These are phyloP conservation scores for Ustilago shanxiensis DNA, from an alignment of 1,284 basidiomycete genomes.

Conservation along the genomic window DNA sequence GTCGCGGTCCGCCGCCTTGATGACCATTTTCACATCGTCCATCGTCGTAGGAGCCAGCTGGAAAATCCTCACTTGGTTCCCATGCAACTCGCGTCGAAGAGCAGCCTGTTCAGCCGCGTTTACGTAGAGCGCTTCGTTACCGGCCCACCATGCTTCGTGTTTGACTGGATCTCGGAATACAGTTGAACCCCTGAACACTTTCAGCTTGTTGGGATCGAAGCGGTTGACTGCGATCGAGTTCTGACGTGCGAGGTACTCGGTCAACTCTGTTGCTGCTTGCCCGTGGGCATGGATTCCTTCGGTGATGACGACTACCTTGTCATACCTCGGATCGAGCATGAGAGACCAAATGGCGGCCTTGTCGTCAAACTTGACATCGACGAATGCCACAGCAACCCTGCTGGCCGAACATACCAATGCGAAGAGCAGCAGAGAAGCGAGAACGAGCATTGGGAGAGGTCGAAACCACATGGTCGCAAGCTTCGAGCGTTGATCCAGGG, in stretches of 20 bases:
- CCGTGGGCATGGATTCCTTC: conserved; percentile 26
- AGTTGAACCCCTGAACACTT: conserved; percentile 18
- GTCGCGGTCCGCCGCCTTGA: conserved; percentile 19
- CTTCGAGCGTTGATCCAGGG: background rate
- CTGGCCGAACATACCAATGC: background rate
- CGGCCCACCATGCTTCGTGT: conserved; percentile 35
- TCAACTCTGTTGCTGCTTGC: conserved; percentile 26
- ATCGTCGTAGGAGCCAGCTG: conserved; percentile 32
- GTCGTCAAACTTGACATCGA: conserved; percentile 50
- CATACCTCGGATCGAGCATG: conserved; percentile 22
- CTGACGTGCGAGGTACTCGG: conserved; percentile 16
- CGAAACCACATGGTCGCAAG: conserved; percentile 17
- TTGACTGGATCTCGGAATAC: background rate
- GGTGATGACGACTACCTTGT: conserved; percentile 31
- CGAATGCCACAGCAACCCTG: conserved; percentile 31
- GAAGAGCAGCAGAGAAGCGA: background rate
- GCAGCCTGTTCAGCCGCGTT: background rate
- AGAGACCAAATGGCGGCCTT: conserved; percentile 44
- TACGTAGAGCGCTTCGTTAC: background rate
- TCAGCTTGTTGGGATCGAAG: conserved; percentile 7
- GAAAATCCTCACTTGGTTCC: conserved; percentile 24
- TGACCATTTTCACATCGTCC: conserved; percentile 8
- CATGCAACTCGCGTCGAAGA: conserved; percentile 7
- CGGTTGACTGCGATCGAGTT: conserved; percentile 2
- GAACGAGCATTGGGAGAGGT: background rate